Base-by-base conservation (phyloP, 805 yeast species). In the Starmerella apis region DNA sequence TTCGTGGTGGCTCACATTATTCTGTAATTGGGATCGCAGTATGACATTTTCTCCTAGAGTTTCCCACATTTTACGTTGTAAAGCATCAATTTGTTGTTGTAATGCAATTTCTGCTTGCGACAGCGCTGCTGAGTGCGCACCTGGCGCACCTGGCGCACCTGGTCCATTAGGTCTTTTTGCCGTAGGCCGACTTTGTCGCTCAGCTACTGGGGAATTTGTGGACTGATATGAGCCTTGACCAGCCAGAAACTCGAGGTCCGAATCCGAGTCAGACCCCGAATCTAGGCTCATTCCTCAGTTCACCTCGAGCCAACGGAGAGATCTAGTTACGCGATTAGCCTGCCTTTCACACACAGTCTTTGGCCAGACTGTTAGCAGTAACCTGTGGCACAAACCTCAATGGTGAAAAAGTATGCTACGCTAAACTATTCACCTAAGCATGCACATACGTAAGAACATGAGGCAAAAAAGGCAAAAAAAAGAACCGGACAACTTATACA, bases 1-100 rank as follows among this genome's bases (percentile, higher is more conserved):
- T 4, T 54, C 52, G 46, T 65, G 66, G 7, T 50, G 51, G 28
- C 59, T 27, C 10, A 54, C 55, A 20, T 24, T 47, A 18, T 74
- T 72, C 19, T 72, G 66, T 19, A 83, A 66, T 57, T 80, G 85
- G 9, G 81, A 77, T 48, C 94, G 70, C 16, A 88, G 69, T 31
- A 87, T 80, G 13, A 92, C 80, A 32, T 84, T 79, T 60, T 88
- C 95, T 2, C 96, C 96, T 49, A 76, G 76, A 4, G 85, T 61
- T 49, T 64, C 44, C 53, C 64, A 55, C 48, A 55, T 24, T 50
- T 46, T 50, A 24, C 44, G 44, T 19, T 32, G 44, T 23, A 41
- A 32, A 16, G 14, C 24, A 4, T 41, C 44, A 19, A 31, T 31
- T 18, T 14, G 35, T 18, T 14, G 14, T 31, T 14, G 35, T 18